Base-by-base conservation (phyloP, 805 yeast species). In the Jamesozyma hellenica region DNA sequence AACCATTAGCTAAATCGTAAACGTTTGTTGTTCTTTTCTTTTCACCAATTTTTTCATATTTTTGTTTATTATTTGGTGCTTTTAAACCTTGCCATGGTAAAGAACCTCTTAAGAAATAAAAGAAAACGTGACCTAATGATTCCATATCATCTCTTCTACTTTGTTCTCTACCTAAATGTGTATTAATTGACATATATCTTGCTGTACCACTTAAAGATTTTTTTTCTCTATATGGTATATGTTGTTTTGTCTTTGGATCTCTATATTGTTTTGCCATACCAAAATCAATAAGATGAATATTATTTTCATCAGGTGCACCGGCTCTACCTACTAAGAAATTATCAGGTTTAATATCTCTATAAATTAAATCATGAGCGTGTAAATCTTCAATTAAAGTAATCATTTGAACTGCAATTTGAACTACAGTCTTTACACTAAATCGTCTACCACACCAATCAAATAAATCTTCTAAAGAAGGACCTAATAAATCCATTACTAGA, bases 251-350 rank as follows among this genome's bases (percentile, higher is more conserved):
- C 63, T 86, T 83, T 42, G 97, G 96, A 66, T 92, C 98, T 59
- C 97, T 77, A 64, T 88, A 92, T 58, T 85, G 94, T 64, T 92
- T 92, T 23, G 97, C 97, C 97, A 92, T 92, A 47, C 98, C 98
- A 60, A 92, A 92, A 65, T 92, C 98, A 41, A 92, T 94, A 45
- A 92, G 70, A 64, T 86, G 88, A 39, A 92, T 84, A 42, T 72
- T 72, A 59, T 90, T 87, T 43, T 88, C 94, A 52, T 84, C 84
- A 13, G 84, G 77, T 35, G 87, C 74, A 32, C 81, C 83, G 14
- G 94, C 95, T 56, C 90, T 78, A 15, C 98, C 98, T 52, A 92
- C 86, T 49, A 92, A 71, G 53, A 92, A 92, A 66, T 92, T 92
- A 61, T 92, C 98, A 1, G 98, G 98, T 63, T 92, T 92, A 61